Evolutionary conservation across 495 filamentous ascomycete species (phyloP).

Genomic region (Polyplosphaeria fusca): DNA sequence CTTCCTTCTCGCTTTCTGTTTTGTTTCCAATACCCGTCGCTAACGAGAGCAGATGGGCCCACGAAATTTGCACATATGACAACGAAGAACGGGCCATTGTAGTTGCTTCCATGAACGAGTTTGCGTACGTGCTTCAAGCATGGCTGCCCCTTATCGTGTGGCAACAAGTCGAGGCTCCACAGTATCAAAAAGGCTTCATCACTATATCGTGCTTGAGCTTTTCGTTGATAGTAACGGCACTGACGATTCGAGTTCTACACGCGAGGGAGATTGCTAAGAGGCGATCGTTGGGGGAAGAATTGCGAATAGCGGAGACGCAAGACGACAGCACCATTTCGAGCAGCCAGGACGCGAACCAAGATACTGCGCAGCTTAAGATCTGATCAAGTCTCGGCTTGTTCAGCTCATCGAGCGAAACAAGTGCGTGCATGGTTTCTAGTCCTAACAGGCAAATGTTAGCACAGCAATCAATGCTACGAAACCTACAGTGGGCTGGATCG

Average conservation of each 20-base stretch:
- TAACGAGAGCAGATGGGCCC: conserved; percentile 8
- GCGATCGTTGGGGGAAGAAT: neutral
- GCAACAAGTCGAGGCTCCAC: conserved; percentile 52
- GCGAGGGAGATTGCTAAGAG: neutral
- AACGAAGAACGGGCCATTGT: conserved; percentile 22
- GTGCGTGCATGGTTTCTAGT: no score
- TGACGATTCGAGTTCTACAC: neutral
- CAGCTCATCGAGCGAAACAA: no score
- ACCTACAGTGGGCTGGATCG: no score
- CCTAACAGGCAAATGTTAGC: no score
- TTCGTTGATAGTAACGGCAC: neutral
- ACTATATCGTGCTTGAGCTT: conserved; percentile 23
- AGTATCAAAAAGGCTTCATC: conserved; percentile 51
- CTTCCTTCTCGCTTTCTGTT: neutral
- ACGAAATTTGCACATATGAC: conserved; percentile 20
- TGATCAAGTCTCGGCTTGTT: no score
- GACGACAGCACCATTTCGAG: no score
- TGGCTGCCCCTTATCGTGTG: conserved; percentile 52
- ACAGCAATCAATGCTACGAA: no score
- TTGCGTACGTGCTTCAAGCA: conserved; percentile 50
- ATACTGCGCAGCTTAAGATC: no score
- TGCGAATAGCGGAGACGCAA: no score
- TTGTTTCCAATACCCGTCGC: neutral
- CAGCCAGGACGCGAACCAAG: no score
- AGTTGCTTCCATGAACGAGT: conserved; percentile 42